Conservation (phyloP, 805 yeast species). For the Metschnikowia reukaufii region DNA sequence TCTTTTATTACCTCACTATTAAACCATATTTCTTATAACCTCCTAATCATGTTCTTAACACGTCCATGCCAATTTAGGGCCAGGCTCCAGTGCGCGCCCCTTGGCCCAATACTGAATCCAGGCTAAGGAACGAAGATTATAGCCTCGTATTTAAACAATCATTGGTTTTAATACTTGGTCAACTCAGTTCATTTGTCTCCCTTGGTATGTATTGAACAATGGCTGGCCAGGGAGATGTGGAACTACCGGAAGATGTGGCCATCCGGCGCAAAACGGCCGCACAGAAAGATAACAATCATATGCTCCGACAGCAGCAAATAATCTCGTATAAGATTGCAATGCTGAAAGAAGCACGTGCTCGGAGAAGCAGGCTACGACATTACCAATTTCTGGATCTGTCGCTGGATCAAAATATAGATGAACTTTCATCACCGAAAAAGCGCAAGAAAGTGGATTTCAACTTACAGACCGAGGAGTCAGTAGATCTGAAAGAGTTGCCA, state of each 20-base stretch:
- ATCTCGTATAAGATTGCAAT: slow-evolving; percentile 24
- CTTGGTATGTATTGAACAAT: slow-evolving; percentile 5
- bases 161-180: too few relatives aligned
- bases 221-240: slow-evolving; percentile 4
- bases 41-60: too few relatives aligned
- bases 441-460: slow-evolving; percentile 30
- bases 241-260: slow-evolving; percentile 4
- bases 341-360: slow-evolving; percentile 30
- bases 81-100: not conserved
- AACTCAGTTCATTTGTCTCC: too few relatives aligned
- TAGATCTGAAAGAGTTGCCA: not conserved
- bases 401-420: slow-evolving; percentile 3
- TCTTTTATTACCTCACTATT: too few relatives aligned
- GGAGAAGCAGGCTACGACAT: slow-evolving; percentile 20
- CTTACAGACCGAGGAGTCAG: not conserved
- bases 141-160: too few relatives aligned
- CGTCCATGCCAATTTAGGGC: too few relatives aligned
- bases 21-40: too few relatives aligned
- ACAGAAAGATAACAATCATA: slow-evolving; percentile 16
- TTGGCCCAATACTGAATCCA: not conserved
- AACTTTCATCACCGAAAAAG: slow-evolving; percentile 19
- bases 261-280: slow-evolving; percentile 15
- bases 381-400: slow-evolving; percentile 2
- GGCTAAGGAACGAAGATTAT: too few relatives aligned
- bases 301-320: slow-evolving; percentile 26